Conservation (phyloP, 495 filamentous ascomycete species). For the Tuber aestivum region DNA sequence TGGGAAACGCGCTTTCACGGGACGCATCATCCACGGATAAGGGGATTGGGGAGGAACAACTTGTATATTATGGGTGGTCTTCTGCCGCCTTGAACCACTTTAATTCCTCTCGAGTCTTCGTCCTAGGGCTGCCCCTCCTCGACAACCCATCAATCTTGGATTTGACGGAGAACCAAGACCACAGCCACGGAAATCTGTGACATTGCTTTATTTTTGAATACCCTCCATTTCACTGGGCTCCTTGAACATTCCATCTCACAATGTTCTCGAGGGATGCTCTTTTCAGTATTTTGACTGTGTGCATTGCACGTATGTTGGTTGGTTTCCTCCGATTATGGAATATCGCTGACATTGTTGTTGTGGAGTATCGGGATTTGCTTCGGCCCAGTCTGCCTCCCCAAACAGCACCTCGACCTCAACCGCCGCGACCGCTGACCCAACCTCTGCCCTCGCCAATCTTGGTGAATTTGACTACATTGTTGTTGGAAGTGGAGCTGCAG, state of each 20-base stretch:
- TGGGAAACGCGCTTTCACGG: conserved; percentile 6
- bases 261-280: conserved; percentile 25
- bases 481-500: conserved; percentile 60
- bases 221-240: conserved; percentile 9
- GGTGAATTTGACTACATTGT: conserved; percentile 62
- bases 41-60: conserved; percentile 5
- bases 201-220: conserved; percentile 23
- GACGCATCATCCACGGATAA: background rate
- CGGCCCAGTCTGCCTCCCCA: conserved; percentile 18
- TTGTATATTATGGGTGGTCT: conserved; percentile 33
- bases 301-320: conserved; percentile 10
- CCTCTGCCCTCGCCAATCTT: conserved; percentile 48
- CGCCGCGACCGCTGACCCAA: conserved; percentile 43
- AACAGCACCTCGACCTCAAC: conserved; percentile 24
- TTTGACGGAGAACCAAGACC: conserved; percentile 16
- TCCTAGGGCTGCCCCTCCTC: conserved; percentile 29
- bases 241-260: conserved; percentile 14
- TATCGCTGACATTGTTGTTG: conserved; percentile 8
- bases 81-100: background rate
- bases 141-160: conserved; percentile 10
- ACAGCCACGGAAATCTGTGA: conserved; percentile 17
- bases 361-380: conserved; percentile 22
- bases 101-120: conserved; percentile 5
- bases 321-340: background rate
- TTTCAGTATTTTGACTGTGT: conserved; percentile 22